Base-by-base conservation (phyloP, 495 filamentous ascomycete genomes). In the Elasticomyces elasticus region DNA sequence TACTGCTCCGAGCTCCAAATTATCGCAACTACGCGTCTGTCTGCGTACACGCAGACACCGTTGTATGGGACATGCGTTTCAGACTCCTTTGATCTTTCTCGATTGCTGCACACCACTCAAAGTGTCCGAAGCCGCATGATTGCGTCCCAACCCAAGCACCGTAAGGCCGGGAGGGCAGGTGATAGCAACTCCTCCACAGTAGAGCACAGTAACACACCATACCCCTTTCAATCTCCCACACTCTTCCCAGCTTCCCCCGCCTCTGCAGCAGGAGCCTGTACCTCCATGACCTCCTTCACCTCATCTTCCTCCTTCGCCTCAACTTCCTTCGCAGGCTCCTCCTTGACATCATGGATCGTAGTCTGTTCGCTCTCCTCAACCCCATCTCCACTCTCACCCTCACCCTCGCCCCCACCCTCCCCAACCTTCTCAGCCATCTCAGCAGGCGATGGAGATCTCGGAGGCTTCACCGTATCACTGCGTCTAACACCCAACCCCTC, bases 211-310 rank as follows among this genome's bases (percentile, higher is more conserved):
- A n/a, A n/a, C n/a, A n/a, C n/a, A n/a, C n/a, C n/a, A 37, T 37
- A 37, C 31, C n/a, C 31, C 10, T 10, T 24, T 55, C 52, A 55
- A 20, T 55, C 52, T 15, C 3, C 52, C 20, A 55, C 52, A 12
- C 23, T 55, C 52, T 55, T 49, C 2, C 52, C 45, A 49, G 52
- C 52, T 15, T 49, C 44, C 35, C 49, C 52, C 7, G 35, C 35
- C 1, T 54, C 43, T 12, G 37, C 38, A 2, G 43, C 52, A 41
- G 52, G 13, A 11, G 27, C 43, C 23, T 55, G 43, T 22, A 24
- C 19, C 52, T 38, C 52, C 44, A 49, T 49, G 20, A 28, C 20
- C 7, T 38, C 52, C n/a, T 25, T 19, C 27, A 41, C 25, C 23
- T 52, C 24, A 2, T 28, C 46, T 6, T 49, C 46, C 17, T 24